Percentiles rank a stretch among this genome's conserved stretches.
These are phyloP conservation scores for Cyamopsis tetragonoloba DNA, from an alignment of 306 rosid species.

Conservation along the genomic window DNA sequence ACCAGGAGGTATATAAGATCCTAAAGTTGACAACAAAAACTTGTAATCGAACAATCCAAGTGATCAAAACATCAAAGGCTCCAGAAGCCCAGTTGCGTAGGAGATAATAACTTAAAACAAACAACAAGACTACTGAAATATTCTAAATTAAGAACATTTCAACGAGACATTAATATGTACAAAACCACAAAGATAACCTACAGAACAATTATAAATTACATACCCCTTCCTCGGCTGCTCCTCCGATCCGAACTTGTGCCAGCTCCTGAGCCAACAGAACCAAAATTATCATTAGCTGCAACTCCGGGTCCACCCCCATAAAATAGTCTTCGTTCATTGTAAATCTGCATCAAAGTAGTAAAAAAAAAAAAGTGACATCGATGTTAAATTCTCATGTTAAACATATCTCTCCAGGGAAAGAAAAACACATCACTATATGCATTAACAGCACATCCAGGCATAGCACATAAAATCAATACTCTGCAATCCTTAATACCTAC, in stretches of 20 bases:
- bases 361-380: constrained; percentile 11
- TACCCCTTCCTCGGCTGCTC: constrained; percentile 89
- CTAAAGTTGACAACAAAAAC: constrained; percentile 40
- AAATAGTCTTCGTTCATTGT: constrained; percentile 88
- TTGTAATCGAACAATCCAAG: neutral
- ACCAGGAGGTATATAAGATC: constrained; percentile 80
- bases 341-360: constrained; percentile 57
- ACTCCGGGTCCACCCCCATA: constrained; percentile 94
- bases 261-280: constrained; percentile 54
- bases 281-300: constrained; percentile 66
- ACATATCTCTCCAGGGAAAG: neutral
- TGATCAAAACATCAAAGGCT: constrained; percentile 18
- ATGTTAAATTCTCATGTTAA: constrained; percentile 1
- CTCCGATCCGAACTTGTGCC: constrained; percentile 65
- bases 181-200: neutral
- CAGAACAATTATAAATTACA: constrained; percentile 21
- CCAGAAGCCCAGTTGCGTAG: neutral
- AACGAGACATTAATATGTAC: neutral
- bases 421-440: neutral
- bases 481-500: constrained; percentile 32
- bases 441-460: neutral
- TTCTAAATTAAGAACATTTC: neutral
- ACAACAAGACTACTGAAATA: neutral
- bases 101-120: neutral
- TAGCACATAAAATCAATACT: constrained; percentile 9